These are phyloP conservation scores for Mucor irregularis DNA, from an alignment of 371 early-diverging fungal species.

Conservation along the genomic window DNA sequence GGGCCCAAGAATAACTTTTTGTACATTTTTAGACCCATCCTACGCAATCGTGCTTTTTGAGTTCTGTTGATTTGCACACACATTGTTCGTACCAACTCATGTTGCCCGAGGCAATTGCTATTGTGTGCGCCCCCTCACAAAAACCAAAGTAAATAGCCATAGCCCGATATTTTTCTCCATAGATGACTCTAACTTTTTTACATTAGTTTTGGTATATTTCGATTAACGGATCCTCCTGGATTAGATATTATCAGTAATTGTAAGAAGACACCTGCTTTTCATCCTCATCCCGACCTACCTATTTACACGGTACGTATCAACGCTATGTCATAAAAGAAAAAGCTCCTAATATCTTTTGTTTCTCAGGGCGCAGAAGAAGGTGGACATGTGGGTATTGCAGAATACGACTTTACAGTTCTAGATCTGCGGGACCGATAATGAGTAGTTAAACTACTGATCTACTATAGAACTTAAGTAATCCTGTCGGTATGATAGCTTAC, in stretches of 20 bases:
- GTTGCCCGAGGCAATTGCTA: slow-evolving; percentile 93
- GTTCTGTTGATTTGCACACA: slow-evolving; percentile 91
- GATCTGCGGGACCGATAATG: slow-evolving; percentile 57
- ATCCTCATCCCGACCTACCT: slow-evolving; percentile 76
- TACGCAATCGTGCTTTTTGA: slow-evolving; percentile 91
- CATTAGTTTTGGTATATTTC: slow-evolving; percentile 77
- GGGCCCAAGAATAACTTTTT: no score
- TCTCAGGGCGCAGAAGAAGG: slow-evolving; percentile 50
- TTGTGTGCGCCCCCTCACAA: slow-evolving; percentile 84
- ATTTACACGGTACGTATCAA: slow-evolving; percentile 61
- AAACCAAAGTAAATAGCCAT: slow-evolving; percentile 63
- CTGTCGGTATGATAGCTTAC: no score
- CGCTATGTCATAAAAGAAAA: neutral
- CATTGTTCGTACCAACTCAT: slow-evolving; percentile 92
- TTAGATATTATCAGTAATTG: slow-evolving; percentile 80
- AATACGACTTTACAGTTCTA: slow-evolving; percentile 49
- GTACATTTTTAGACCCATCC: slow-evolving; percentile 77
- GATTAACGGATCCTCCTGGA: slow-evolving; percentile 89
- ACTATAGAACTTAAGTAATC: no score
- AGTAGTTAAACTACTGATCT: no score
- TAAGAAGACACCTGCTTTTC: slow-evolving; percentile 70
- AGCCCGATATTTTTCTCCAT: neutral
- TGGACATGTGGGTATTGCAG: slow-evolving; percentile 49
- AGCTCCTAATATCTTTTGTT: neutral
- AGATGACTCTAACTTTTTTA: neutral